Evolutionary conservation across 495 filamentous ascomycete species (phyloP), one percentile per base, ranked within the genome.

Genomic region (Aspergillus leporis): DNA sequence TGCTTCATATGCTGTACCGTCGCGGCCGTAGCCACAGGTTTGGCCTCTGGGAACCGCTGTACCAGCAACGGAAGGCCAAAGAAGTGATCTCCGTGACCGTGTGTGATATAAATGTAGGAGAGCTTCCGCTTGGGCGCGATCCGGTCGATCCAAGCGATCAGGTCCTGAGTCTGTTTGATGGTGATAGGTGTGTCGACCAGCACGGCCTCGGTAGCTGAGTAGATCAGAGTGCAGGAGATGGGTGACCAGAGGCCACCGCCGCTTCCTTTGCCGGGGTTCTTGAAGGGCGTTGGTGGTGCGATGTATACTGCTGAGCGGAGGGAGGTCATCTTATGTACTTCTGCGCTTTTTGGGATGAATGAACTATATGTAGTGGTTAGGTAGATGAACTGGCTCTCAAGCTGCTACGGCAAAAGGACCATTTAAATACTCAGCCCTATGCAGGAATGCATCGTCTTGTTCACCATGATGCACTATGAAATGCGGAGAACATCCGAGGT

Each of bases 21-120:
- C 10, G 45, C 61, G 2, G 55, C 22, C 1, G 74, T 79, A 12
- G 75, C 72, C 4, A 77, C 38, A 5, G 30, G 51, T 6, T 55
- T 53, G 0, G 61, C 62, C 0, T 61, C 55, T 1, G 75, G 76
- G 46, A 74, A 81, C 0, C 62, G 60, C 22, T 61, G 31, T 6
- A 61, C 19, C 7, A 81, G 55, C 8, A 61, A 22, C 0, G 67
- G 50, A 1, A 70, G 28, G 12, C 72, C 71, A 55, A 76, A 78
- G 60, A 67, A 81, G 51, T 81, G 75, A 62, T 81, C 75, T 9
- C 74, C 76, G 55, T 80, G 76, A n/a, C 73, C 75, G 54, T 80
- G 76, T 10, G 76, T 78, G 49, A 80, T 67, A 63, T 78, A 80
- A 22, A 81, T 69, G 13, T 68, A 62, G 0, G 56, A 66, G 7